Evolutionary conservation across 768 basidiomycete species (phyloP).

Genomic region (Panaeolus papilionaceus): DNA sequence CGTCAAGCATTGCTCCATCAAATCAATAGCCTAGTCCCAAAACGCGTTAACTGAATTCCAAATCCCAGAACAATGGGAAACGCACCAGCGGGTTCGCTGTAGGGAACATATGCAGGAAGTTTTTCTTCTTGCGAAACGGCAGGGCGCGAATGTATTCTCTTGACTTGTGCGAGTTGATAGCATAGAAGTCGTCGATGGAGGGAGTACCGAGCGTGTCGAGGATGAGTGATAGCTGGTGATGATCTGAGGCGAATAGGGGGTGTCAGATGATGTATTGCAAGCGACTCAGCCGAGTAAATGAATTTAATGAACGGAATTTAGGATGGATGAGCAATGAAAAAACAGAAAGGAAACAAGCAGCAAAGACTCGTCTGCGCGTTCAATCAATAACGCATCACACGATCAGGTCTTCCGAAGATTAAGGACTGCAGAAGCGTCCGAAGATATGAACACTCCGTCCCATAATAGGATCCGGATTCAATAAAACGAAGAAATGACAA

Average conservation of each 20-base stretch:
- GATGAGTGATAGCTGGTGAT: constrained; percentile 92
- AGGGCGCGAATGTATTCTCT: constrained; percentile 90
- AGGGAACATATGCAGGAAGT: constrained; percentile 73
- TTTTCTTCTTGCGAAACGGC: constrained; percentile 83
- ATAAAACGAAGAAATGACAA: background rate
- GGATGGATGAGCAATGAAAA: background rate
- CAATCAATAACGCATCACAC: background rate
- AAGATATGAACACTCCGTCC: background rate
- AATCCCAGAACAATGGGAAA: constrained; percentile 13
- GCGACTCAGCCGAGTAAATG: background rate
- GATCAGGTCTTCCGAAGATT: background rate
- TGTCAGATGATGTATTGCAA: background rate
- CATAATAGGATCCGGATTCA: background rate
- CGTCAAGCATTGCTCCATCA: constrained; percentile 81
- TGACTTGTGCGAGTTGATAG: constrained; percentile 79
- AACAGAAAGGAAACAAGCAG: background rate
- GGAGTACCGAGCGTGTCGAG: constrained; percentile 94
- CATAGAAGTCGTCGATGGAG: constrained; percentile 93
- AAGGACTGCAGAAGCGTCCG: background rate
- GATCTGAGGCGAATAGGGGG: constrained; percentile 56
- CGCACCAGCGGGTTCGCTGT: constrained; percentile 72
- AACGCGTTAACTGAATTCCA: background rate
- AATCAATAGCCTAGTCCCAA: constrained; percentile 64
- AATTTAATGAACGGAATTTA: background rate
- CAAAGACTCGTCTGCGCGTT: background rate